Evolutionary conservation across 305 asterid genomes (phyloP), one percentile per base, ranked within the genome.

Genomic region (Solanum hybrid): DNA sequence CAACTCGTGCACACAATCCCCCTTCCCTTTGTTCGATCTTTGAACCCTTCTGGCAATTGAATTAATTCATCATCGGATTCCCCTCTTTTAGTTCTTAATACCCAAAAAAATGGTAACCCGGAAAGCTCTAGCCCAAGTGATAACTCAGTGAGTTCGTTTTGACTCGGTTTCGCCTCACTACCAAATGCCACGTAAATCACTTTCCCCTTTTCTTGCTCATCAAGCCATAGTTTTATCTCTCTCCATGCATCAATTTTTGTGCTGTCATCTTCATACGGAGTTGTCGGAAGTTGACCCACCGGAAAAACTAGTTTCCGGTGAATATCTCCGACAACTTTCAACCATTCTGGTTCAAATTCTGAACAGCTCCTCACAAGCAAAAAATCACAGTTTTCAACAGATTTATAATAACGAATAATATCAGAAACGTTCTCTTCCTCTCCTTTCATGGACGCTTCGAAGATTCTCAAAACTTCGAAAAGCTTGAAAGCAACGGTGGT

Each of bases 1-100:
- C 98, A 95, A 24, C 89, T 91, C 79, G 89, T 90, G 92, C 92
- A 93, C 72, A 94, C 96, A 0, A 93, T 56, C 3, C 98, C 97
- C 2, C 91, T 90, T 1, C 92, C 93, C 1, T 17, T 86, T 6
- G 90, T 91, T 17, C 95, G 90, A 32, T 92, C 94, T 90, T 92
- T 92, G 5, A 94, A 92, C 89, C 98, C 96, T 7, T 69, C 79
- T 56, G 96, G 96, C 10, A 94, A 75, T 79, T 89, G 87, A n/a
- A 80, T 75, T 60, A 86, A n/a, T 11, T 88, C 90, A 1, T 36
- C 8, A 5, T 89, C 92, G 0, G 3, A 80, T 13, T 80, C 86
- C 6, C 86, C 86, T 2, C 89, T 64, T 8, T 35, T 51, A 22
- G 36, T 90, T 66, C 93, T 87, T 3, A 94, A 78, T 12, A 81